These are phyloP conservation scores for Colletotrichum sp. DNA, from an alignment of 2,329 filamentous ascomycete genomes.

Conservation along the genomic window DNA sequence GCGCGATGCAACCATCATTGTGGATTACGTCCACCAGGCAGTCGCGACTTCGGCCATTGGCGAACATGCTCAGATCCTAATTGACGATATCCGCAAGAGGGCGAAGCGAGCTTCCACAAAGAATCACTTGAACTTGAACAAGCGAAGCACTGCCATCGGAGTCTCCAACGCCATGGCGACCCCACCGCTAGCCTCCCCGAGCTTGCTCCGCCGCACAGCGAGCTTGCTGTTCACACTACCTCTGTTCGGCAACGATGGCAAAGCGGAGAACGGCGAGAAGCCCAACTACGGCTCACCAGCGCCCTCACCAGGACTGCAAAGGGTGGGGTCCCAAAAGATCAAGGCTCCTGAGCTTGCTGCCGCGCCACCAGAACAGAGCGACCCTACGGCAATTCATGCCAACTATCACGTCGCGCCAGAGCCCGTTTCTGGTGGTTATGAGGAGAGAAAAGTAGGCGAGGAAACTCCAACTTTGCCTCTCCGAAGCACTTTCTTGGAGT, in stretches of 20 bases:
- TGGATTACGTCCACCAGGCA: constrained; percentile 83
- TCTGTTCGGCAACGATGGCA: constrained; percentile 57
- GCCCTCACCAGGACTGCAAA: constrained; percentile 38
- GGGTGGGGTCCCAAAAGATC: constrained; percentile 42
- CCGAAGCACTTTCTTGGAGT: constrained; percentile 85
- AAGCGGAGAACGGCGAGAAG: constrained; percentile 24
- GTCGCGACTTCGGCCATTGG: constrained; percentile 81
- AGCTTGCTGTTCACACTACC: constrained; percentile 65
- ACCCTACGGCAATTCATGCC: constrained; percentile 68
- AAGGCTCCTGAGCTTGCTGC: constrained; percentile 47
- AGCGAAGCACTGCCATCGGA: constrained; percentile 48
- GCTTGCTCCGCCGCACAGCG: constrained; percentile 67
- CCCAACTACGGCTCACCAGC: constrained; percentile 17
- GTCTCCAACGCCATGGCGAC: constrained; percentile 35
- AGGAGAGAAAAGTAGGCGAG: constrained; percentile 59
- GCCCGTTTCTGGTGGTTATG: constrained; percentile 80
- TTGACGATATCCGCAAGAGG: constrained; percentile 73
- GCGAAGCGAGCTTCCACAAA: constrained; percentile 52
- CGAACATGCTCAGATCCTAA: constrained; percentile 70
- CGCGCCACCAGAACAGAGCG: constrained; percentile 76
- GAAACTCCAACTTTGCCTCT: constrained; percentile 73
- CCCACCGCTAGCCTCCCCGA: constrained; percentile 58
- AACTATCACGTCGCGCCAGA: constrained; percentile 78
- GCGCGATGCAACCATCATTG: constrained; percentile 80
- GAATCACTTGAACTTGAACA: constrained; percentile 43